Evolutionary conservation across 2,329 filamentous ascomycete genomes (phyloP).

Genomic region (Phoma herbarum): DNA sequence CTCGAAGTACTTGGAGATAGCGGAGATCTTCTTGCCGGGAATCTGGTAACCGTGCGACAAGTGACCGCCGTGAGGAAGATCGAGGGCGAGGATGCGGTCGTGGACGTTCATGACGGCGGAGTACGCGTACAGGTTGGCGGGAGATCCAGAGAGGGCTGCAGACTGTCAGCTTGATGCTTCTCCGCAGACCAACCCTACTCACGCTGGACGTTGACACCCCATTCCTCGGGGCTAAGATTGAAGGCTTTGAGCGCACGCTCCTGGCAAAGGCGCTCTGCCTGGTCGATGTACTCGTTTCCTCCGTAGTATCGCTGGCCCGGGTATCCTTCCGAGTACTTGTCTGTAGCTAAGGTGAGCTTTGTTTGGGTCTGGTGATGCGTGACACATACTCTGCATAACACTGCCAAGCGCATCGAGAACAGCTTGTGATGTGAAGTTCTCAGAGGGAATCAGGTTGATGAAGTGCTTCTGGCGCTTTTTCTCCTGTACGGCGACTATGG

Average conservation of each 20-base stretch:
- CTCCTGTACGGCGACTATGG: constrained; percentile 66
- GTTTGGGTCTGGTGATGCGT: constrained; percentile 68
- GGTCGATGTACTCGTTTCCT: constrained; percentile 98
- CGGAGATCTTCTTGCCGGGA: constrained; percentile 83
- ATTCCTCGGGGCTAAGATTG: constrained; percentile 83
- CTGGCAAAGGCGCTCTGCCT: constrained; percentile 95
- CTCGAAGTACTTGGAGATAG: constrained; percentile 98
- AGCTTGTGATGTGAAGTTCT: constrained; percentile 98
- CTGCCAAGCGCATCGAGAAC: constrained; percentile 94
- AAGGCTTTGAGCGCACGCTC: constrained; percentile 91
- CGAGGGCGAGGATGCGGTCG: constrained; percentile 95
- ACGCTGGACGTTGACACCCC: constrained; percentile 99
- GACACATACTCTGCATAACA: constrained; percentile 54
- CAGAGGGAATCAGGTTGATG: constrained; percentile 98
- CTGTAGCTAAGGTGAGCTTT: constrained; percentile 55
- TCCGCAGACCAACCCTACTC: constrained; percentile 22
- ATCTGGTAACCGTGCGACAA: constrained; percentile 98
- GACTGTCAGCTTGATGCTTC: constrained; percentile 25
- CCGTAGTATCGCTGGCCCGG: constrained; percentile 98
- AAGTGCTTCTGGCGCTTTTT: constrained; percentile 97
- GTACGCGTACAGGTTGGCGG: constrained; percentile 83
- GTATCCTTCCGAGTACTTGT: constrained; percentile 99
- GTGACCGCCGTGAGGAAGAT: constrained; percentile 95
- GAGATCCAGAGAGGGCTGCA: constrained; percentile 79
- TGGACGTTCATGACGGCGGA: constrained; percentile 92